Evolutionary conservation across 208 protist species (phyloP).

Genomic region (Trypanosoma cruzi): DNA sequence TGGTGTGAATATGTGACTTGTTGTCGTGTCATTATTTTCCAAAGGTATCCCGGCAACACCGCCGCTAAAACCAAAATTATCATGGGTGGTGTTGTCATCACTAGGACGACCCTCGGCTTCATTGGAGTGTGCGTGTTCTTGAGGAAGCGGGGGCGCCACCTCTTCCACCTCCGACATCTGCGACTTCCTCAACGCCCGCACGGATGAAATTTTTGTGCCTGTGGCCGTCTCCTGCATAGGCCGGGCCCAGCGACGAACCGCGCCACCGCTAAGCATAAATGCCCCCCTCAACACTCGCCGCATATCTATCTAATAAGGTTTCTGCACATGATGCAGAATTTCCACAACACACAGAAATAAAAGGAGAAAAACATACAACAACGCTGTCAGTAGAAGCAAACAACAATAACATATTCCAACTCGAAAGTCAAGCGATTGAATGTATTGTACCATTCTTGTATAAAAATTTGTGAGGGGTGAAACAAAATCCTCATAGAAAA

Average conservation of each 20-base stretch:
- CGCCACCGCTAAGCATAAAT: not conserved
- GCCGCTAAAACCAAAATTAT: conserved; percentile 20
- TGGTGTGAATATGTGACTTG: conserved; percentile 34
- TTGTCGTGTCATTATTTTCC: conserved; percentile 6
- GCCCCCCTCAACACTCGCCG: conserved; percentile 2
- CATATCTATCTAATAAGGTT: conserved; percentile 9
- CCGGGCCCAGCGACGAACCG: not conserved
- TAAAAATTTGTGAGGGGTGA: not conserved
- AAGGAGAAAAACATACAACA: conserved; percentile 10
- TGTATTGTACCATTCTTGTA: not conserved
- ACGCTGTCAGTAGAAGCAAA: conserved; percentile 3
- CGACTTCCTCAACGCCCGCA: not conserved
- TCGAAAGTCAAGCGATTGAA: not conserved
- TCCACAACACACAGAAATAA: conserved; percentile 6
- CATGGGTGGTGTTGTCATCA: conserved; percentile 1
- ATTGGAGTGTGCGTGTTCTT: not conserved
- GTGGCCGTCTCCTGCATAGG: not conserved
- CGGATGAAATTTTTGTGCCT: not conserved
- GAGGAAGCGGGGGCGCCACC: not conserved
- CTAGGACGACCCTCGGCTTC: too few relatives aligned
- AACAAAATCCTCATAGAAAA: not conserved
- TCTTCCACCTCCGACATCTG: not conserved
- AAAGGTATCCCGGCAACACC: conserved; percentile 20
- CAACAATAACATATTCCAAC: conserved; percentile 8
- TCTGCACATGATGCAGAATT: too few relatives aligned